Conservation (phyloP, 2,329 filamentous ascomycete species). For the Arthroderma sp. region DNA sequence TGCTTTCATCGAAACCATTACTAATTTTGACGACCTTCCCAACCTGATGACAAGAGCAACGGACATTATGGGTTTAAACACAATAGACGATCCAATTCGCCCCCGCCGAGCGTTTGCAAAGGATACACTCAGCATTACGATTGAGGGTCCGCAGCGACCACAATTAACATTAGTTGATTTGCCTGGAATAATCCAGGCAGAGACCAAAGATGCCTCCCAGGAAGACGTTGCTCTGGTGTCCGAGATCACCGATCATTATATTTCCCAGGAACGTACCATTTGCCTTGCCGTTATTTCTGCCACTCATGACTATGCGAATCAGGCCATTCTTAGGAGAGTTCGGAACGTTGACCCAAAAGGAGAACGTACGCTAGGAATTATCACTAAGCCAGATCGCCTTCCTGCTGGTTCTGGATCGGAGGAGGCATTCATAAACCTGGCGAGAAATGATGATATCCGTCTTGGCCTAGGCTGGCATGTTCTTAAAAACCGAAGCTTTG, state of each 20-base stretch:
- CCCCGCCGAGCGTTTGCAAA: conserved; percentile 4
- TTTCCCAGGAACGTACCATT: conserved; percentile 45
- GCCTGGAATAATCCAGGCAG: conserved; percentile 8
- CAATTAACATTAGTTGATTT: conserved; percentile 10
- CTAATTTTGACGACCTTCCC: neutral
- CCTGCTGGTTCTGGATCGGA: conserved; percentile 16
- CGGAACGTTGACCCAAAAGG: conserved; percentile 12
- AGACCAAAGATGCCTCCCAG: conserved; percentile 8
- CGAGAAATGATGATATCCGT: conserved; percentile 14
- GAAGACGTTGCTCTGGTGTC: conserved; percentile 12
- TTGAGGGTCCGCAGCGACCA: conserved; percentile 5
- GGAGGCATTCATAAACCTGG: conserved; percentile 13
- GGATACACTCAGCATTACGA: conserved; percentile 3
- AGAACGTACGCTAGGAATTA: conserved; percentile 6
- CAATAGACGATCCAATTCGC: conserved; percentile 4
- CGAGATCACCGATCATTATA: conserved; percentile 32
- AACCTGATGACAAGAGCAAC: conserved; percentile 3
- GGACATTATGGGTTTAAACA: conserved; percentile 6
- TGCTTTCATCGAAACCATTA: conserved; percentile 6
- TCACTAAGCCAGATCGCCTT: conserved; percentile 23
- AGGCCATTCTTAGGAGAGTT: conserved; percentile 39
- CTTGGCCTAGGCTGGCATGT: conserved; percentile 19
- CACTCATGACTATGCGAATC: conserved; percentile 41
- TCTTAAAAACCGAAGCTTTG: neutral
- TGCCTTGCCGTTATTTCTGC: conserved; percentile 44